phyloP scores from a whole-genome alignment of 2,329 filamentous ascomycete species.

The Colletotrichum sp. region DNA sequence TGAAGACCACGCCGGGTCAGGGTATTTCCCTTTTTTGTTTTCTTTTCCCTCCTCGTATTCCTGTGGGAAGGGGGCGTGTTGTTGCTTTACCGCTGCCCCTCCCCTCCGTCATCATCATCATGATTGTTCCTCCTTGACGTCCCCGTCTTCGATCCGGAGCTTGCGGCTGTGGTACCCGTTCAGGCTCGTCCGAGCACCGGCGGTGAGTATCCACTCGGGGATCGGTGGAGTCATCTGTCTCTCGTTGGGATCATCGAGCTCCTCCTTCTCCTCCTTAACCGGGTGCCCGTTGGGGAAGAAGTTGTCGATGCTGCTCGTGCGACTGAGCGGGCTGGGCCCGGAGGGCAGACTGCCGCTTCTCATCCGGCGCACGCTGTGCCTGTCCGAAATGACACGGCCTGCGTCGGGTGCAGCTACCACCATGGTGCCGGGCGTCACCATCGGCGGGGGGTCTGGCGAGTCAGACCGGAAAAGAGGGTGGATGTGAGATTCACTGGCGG shows the following conservation, averaged over 20 bases:
- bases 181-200: slow-evolving; percentile 55
- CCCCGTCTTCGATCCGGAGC: slow-evolving; percentile 25
- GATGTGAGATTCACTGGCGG: slow-evolving; percentile 69
- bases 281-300: slow-evolving; percentile 30
- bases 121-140: slow-evolving; percentile 26
- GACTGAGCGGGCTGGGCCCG: slow-evolving; percentile 53
- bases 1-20: slow-evolving; percentile 20
- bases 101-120: slow-evolving; percentile 8
- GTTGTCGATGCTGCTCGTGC: slow-evolving; percentile 56
- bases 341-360: slow-evolving; percentile 60
- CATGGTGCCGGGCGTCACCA: slow-evolving; percentile 71
- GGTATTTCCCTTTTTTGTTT: not conserved
- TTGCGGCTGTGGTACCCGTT: slow-evolving; percentile 49
- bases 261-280: slow-evolving; percentile 29
- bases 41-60: not conserved
- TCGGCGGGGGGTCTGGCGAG: slow-evolving; percentile 69
- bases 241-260: slow-evolving; percentile 30
- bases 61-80: not conserved
- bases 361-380: slow-evolving; percentile 56
- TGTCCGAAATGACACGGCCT: slow-evolving; percentile 66
- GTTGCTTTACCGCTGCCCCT: not conserved
- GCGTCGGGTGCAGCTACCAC: slow-evolving; percentile 74
- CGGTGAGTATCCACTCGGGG: slow-evolving; percentile 64
- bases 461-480: slow-evolving; percentile 80
- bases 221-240: slow-evolving; percentile 64